These are phyloP conservation scores for Quercus ilex DNA, from an alignment of 306 rosid genomes.

Conservation along the genomic window DNA sequence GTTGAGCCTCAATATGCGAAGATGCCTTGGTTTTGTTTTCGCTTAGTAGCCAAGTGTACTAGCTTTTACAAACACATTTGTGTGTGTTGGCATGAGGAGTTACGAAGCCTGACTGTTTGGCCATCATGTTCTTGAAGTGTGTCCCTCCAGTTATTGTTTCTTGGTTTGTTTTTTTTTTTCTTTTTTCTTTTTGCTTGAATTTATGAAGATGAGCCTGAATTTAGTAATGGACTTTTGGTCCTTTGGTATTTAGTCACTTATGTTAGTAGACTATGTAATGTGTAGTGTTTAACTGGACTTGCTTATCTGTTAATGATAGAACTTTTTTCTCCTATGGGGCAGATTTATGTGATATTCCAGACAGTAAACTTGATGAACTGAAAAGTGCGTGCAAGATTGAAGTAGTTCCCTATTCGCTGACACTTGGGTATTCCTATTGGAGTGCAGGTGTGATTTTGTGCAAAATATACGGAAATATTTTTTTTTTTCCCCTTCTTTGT, in stretches of 20 bases:
- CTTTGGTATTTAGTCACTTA: background rate
- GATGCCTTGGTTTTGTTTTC: background rate
- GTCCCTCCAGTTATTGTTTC: background rate
- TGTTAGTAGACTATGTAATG: background rate
- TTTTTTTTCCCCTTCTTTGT: background rate
- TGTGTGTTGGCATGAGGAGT: background rate
- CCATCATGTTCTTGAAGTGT: background rate
- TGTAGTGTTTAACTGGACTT: background rate
- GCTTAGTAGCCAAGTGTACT: background rate
- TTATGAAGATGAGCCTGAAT: background rate
- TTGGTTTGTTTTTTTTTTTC: background rate
- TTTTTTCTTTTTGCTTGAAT: background rate
- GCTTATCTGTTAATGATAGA: constrained; percentile 9
- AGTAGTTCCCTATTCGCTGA: constrained; percentile 70
- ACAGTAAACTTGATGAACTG: constrained; percentile 54
- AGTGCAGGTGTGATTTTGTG: constrained; percentile 60
- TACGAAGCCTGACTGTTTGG: background rate
- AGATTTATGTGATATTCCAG: constrained; percentile 77
- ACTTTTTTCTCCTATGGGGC: constrained; percentile 18
- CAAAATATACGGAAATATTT: background rate
- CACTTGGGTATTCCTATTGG: constrained; percentile 92
- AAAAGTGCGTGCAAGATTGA: constrained; percentile 66
- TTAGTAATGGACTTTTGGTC: background rate
- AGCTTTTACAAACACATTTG: background rate
- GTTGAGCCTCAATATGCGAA: background rate